Conservation (phyloP, 2,329 filamentous ascomycete species). For the Massarina eburnea region DNA sequence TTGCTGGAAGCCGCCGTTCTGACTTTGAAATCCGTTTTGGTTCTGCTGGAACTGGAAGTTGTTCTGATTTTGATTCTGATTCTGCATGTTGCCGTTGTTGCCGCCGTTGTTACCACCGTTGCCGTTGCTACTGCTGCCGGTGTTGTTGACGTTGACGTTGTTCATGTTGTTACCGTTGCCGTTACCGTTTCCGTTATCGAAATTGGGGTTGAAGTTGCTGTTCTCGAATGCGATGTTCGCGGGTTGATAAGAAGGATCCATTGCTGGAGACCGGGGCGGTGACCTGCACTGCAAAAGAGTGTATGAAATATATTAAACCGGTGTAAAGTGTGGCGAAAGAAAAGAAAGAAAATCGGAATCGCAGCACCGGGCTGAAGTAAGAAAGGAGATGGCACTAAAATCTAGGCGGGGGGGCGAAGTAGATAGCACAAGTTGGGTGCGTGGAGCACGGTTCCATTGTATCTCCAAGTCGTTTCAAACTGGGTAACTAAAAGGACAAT, state of each 20-base stretch:
- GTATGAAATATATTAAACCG: conserved; percentile 18
- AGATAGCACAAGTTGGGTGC: conserved; percentile 23
- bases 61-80: background rate
- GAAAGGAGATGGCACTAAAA: conserved; percentile 17
- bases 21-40: conserved; percentile 4
- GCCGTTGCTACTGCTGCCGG: conserved; percentile 7
- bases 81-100: background rate
- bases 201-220: conserved; percentile 18
- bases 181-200: conserved; percentile 12
- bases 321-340: conserved; percentile 15
- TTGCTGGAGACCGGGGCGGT: conserved; percentile 27
- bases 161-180: background rate
- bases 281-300: conserved; percentile 31
- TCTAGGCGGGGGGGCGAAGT: conserved; percentile 20
- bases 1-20: background rate
- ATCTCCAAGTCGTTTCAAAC: conserved; percentile 32
- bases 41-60: conserved; percentile 4
- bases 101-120: conserved; percentile 1
- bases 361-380: conserved; percentile 29
- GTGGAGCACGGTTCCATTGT: conserved; percentile 16
- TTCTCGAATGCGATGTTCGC: conserved; percentile 28
- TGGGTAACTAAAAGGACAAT: conserved; percentile 21
- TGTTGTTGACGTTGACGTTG: background rate
- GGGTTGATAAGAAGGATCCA: conserved; percentile 35
- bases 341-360: conserved; percentile 15